phyloP scores from a whole-genome alignment of 2,329 filamentous ascomycete species.

The Pseudogymnoascus destructans region DNA sequence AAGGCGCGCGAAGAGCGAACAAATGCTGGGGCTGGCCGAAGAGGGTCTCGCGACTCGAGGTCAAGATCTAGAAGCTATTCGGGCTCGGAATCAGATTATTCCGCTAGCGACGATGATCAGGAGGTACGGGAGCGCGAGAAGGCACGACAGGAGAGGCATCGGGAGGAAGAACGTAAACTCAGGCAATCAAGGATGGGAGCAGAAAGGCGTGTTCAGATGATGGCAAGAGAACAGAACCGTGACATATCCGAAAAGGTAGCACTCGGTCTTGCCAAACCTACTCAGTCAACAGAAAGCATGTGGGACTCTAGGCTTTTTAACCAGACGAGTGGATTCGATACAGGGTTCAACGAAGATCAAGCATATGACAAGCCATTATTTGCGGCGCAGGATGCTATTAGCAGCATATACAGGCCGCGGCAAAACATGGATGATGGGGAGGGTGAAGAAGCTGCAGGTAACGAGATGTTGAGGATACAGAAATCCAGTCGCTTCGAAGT shows the following conservation, averaged over 20 bases:
- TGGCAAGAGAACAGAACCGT: conserved; percentile 89
- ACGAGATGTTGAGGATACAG: conserved; percentile 77
- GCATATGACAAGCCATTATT: conserved; percentile 95
- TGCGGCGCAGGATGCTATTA: conserved; percentile 87
- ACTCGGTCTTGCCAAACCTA: conserved; percentile 86
- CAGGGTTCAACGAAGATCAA: conserved; percentile 95
- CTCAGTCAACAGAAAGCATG: conserved; percentile 84
- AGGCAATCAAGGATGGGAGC: conserved; percentile 92
- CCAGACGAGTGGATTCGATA: conserved; percentile 78
- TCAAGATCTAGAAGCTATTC: conserved; percentile 38
- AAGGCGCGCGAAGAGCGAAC: conserved; percentile 77
- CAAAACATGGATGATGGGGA: conserved; percentile 63
- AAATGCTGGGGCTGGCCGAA: conserved; percentile 36
- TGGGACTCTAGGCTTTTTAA: conserved; percentile 95
- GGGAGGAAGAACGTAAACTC: conserved; percentile 78
- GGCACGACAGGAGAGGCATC: conserved; percentile 61
- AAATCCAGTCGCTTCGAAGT: conserved; percentile 80
- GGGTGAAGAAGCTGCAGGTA: conserved; percentile 66
- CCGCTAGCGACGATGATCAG: conserved; percentile 43
- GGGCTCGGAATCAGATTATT: conserved; percentile 34
- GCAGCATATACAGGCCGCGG: conserved; percentile 78
- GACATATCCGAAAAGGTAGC: conserved; percentile 97
- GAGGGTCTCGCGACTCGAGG: conserved; percentile 26
- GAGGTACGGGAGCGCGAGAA: conserved; percentile 64
- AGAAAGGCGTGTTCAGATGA: conserved; percentile 79